phyloP scores from a whole-genome alignment of 2,329 filamentous ascomycete genomes.

The Mycosphaerella sp. region DNA sequence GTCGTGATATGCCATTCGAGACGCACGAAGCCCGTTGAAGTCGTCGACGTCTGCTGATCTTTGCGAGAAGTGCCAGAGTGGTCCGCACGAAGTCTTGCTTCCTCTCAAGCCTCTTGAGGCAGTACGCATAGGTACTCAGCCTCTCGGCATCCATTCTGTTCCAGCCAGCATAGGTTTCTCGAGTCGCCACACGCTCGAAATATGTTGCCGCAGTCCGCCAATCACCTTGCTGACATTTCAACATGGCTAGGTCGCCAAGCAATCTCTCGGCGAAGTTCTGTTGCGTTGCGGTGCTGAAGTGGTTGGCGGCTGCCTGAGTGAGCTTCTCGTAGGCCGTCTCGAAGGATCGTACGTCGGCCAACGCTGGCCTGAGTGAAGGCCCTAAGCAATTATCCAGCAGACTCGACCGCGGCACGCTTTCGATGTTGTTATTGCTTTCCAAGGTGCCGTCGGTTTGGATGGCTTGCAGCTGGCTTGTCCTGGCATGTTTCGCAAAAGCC shows the following conservation, averaged over 20 bases:
- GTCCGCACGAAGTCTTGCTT: conserved; percentile 74
- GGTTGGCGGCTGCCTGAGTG: conserved; percentile 76
- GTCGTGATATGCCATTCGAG: not conserved
- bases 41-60: conserved; percentile 49
- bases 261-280: conserved; percentile 68
- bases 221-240: conserved; percentile 66
- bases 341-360: conserved; percentile 36
- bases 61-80: conserved; percentile 66
- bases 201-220: conserved; percentile 66
- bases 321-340: conserved; percentile 49
- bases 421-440: not conserved
- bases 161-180: conserved; percentile 75
- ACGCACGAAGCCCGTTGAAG: conserved; percentile 1
- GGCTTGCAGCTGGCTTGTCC: conserved; percentile 32
- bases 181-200: conserved; percentile 70
- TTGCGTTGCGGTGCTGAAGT: conserved; percentile 74
- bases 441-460: conserved; percentile 34
- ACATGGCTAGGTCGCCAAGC: conserved; percentile 75
- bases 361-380: conserved; percentile 29
- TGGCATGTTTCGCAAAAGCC: conserved; percentile 38
- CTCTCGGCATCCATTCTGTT: conserved; percentile 71
- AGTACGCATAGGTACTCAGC: conserved; percentile 77
- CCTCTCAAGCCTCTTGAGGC: conserved; percentile 67
- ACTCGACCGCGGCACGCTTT: conserved; percentile 3
- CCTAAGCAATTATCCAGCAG: conserved; percentile 10